Conservation (phyloP, 2,329 filamentous ascomycete species). For the Trichoderma cornu-damae region DNA sequence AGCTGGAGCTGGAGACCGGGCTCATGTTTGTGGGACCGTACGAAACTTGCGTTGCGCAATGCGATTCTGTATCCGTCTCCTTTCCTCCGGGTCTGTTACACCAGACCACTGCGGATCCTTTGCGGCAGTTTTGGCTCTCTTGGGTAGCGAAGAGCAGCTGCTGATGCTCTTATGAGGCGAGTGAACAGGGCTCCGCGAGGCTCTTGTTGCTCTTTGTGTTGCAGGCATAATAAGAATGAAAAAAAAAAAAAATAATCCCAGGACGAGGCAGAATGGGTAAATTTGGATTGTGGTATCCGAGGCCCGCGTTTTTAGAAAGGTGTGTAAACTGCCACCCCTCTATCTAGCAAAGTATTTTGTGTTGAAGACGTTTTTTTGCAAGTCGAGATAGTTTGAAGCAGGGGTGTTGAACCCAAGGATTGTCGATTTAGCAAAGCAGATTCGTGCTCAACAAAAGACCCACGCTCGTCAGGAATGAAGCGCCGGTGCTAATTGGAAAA, state of each 20-base stretch:
- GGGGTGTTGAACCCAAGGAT: too few relatives aligned
- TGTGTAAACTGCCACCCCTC: too few relatives aligned
- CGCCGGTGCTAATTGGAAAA: not conserved
- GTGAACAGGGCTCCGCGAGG: conserved; percentile 23
- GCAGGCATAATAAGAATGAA: conserved; percentile 21
- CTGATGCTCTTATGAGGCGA: conserved; percentile 28
- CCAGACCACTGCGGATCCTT: conserved; percentile 63
- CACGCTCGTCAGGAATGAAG: not conserved
- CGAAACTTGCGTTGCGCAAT: conserved; percentile 72
- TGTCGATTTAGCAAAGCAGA: too few relatives aligned
- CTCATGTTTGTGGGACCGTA: conserved; percentile 39
- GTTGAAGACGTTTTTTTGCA: too few relatives aligned
- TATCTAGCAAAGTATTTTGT: too few relatives aligned
- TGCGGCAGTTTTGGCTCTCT: conserved; percentile 38
- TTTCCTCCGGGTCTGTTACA: conserved; percentile 63
- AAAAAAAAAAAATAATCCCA: not conserved
- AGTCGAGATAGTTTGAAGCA: too few relatives aligned
- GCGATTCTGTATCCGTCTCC: conserved; percentile 70
- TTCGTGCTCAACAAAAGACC: not conserved
- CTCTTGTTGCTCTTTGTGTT: conserved; percentile 23
- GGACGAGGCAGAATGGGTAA: too few relatives aligned
- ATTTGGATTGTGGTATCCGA: too few relatives aligned
- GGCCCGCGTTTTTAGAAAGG: not conserved
- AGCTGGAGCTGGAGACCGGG: not conserved
- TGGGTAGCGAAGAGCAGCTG: conserved; percentile 31